A percentile compares a stretch with the other conserved stretches of the same genome.
These are phyloP conservation scores for Solanum sejunctum DNA, from an alignment of 257 asterid genomes.

Conservation along the genomic window DNA sequence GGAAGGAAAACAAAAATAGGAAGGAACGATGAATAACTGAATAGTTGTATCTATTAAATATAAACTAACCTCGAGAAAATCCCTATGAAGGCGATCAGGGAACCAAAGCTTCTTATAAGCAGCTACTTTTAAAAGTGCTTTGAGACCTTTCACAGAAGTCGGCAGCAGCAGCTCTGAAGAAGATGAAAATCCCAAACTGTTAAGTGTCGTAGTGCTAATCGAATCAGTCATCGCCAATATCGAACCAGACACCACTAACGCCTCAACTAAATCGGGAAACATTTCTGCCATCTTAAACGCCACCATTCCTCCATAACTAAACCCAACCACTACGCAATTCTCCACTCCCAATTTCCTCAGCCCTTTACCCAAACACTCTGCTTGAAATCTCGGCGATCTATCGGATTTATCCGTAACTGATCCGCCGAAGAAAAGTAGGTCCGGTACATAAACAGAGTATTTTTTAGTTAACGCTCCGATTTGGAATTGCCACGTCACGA, in stretches of 20 bases:
- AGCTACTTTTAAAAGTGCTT: constrained; percentile 68
- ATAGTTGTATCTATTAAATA: background rate
- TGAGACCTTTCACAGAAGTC: constrained; percentile 47
- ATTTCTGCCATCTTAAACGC: constrained; percentile 87
- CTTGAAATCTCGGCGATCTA: constrained; percentile 75
- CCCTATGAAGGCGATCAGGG: constrained; percentile 70
- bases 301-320: constrained; percentile 96
- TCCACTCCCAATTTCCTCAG: constrained; percentile 53
- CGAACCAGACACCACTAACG: constrained; percentile 64
- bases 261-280: constrained; percentile 50
- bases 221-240: constrained; percentile 76
- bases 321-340: constrained; percentile 66
- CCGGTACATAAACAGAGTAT: constrained; percentile 71
- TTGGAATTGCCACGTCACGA: constrained; percentile 85
- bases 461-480: constrained; percentile 52
- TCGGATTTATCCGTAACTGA: constrained; percentile 48
- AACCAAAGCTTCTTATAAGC: constrained; percentile 80
- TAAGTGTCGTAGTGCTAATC: constrained; percentile 32
- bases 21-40: too few relatives aligned
- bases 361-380: constrained; percentile 52
- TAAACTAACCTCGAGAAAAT: constrained; percentile 60
- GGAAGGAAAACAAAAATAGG: too few relatives aligned
- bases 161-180: constrained; percentile 80
- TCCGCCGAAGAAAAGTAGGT: constrained; percentile 83
- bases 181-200: constrained; percentile 53